Evolutionary conservation across 768 basidiomycete species (phyloP), one percentile per base, ranked within the genome.

Genomic region (Leccinum rimulosum): DNA sequence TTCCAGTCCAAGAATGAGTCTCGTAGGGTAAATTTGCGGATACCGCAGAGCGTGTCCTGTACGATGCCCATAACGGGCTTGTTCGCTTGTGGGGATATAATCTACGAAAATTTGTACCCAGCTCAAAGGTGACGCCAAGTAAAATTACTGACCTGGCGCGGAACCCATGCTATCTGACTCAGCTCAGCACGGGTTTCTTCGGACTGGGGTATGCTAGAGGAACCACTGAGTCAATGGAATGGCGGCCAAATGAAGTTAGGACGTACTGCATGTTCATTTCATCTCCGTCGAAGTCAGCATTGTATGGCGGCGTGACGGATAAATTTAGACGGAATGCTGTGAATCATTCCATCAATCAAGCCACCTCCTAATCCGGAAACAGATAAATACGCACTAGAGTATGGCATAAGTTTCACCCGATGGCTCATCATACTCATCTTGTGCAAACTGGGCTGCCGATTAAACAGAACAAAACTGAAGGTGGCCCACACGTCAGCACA

Each of bases 351-450:
- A 76, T 74, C 70, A 62, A 58, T 43, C 35, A 54, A 11, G 14
- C 35, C 60, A 38, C 54, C 12, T 53, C n/a, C 25, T n/a, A 54
- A 49, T n/a, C 17, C 12, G 12, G 2, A 45, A 4, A 33, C 19
- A 6, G 8, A 57, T 38, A 22, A 54, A 2, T 8, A 82, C 93
- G 73, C 68, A 95, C 93, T 98, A 22, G 95, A 98, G 75, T 98
- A 98, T 12, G 93, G 91, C 95, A 98, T 97, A 60, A 98, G 78
- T 68, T 91, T 93, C 31, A 98, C 92, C 36, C 95, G 87, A 78
- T 98, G 97, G 74, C 92, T 92, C 97, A 98, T 98, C 97, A 98
- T 98, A 81, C 94, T 96, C 97, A 98, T 98, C 76, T 99, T 99
- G 75, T 99, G 97, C 74, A 98, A 76, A 82, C 88, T 91, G 11